Evolutionary conservation across 495 filamentous ascomycete genomes (phyloP).

Genomic region (Talaromyces borbonicus): DNA sequence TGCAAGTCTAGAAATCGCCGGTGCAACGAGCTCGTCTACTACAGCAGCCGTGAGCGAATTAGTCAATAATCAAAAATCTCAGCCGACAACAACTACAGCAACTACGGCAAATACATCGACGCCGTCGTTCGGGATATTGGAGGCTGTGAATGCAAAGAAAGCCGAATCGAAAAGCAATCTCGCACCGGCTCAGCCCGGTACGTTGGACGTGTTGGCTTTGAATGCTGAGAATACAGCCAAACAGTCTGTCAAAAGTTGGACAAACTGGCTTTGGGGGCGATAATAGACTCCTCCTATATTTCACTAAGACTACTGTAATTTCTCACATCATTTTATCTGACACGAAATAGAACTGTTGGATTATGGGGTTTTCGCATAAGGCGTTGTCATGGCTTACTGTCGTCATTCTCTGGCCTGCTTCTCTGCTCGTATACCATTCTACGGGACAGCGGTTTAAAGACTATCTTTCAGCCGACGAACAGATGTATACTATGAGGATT

Average conservation of each 20-base stretch:
- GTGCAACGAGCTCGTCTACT: constrained; percentile 6
- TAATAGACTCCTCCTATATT: constrained; percentile 8
- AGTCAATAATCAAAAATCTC: constrained; percentile 1
- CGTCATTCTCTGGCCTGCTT: too few species aligned
- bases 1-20: constrained; percentile 10
- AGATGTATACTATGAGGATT: too few species aligned
- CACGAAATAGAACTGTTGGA: too few species aligned
- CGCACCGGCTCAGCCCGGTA: constrained; percentile 18
- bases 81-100: constrained; percentile 7
- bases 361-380: too few species aligned
- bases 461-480: too few species aligned
- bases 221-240: constrained; percentile 32
- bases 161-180: constrained; percentile 10
- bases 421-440: too few species aligned
- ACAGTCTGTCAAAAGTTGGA: constrained; percentile 32
- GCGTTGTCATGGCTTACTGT: too few species aligned
- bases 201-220: constrained; percentile 32
- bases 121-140: constrained; percentile 15
- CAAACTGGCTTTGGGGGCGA: constrained; percentile 34
- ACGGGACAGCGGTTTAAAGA: too few species aligned
- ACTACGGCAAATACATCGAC: constrained; percentile 6
- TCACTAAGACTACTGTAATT: neutral
- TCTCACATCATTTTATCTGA: too few species aligned
- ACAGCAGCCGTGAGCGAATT: neutral
- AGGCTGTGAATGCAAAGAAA: constrained; percentile 32